These are phyloP conservation scores for Rhizophagus prolifer DNA, from an alignment of 192 early-diverging fungal species.

Conservation along the genomic window DNA sequence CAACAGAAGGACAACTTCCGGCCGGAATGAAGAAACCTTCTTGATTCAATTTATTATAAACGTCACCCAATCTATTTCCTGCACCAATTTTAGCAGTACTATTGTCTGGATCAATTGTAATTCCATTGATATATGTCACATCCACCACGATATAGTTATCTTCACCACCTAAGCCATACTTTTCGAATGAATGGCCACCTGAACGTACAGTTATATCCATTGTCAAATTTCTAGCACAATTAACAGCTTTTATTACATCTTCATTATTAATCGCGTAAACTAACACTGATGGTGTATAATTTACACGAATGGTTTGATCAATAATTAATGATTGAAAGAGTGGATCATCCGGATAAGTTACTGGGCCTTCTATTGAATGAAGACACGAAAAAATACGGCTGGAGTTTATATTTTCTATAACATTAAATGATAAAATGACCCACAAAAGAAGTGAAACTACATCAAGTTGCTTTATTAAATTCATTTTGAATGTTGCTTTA, in stretches of 20 bases:
- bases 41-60: conserved; percentile 39
- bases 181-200: conserved; percentile 58
- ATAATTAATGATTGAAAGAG: not conserved
- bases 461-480: too few species aligned
- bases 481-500: too few species aligned
- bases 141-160: conserved; percentile 47
- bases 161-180: conserved; percentile 37
- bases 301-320: conserved; percentile 8
- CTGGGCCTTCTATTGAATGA: too few species aligned
- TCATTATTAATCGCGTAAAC: conserved; percentile 13
- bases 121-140: conserved; percentile 33
- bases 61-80: conserved; percentile 46
- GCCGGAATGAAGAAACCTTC: conserved; percentile 38
- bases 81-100: conserved; percentile 39
- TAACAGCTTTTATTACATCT: conserved; percentile 36
- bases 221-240: conserved; percentile 32
- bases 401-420: too few species aligned
- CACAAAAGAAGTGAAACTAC: too few species aligned
- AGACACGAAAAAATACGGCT: too few species aligned
- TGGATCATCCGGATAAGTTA: too few species aligned
- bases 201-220: conserved; percentile 38
- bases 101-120: conserved; percentile 24
- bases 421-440: too few species aligned
- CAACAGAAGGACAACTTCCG: conserved; percentile 54
- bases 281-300: too few species aligned